A percentile compares a stretch with the other conserved stretches of the same genome.
These are phyloP conservation scores for Xylaria bambusicola DNA, from an alignment of 495 filamentous ascomycete species.

Conservation along the genomic window DNA sequence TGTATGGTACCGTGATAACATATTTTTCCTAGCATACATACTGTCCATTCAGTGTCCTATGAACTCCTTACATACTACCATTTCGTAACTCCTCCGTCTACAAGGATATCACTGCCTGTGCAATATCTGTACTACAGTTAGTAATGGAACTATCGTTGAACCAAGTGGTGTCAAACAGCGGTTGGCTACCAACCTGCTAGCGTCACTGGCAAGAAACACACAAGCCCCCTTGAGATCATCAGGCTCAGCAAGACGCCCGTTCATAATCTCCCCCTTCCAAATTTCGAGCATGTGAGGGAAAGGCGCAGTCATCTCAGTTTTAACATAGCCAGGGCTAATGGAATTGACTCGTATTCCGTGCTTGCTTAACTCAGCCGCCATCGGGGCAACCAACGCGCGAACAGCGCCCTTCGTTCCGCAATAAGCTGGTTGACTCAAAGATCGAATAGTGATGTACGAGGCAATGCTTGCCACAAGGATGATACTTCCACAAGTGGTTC, in stretches of 20 bases:
- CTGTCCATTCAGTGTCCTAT: too few relatives aligned
- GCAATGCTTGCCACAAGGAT: constrained; percentile 59
- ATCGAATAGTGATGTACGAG: constrained; percentile 4
- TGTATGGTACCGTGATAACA: too few relatives aligned
- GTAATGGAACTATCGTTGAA: neutral
- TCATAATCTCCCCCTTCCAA: constrained; percentile 35
- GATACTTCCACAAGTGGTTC: constrained; percentile 61
- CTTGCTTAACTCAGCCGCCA: constrained; percentile 70
- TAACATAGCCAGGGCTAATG: constrained; percentile 27
- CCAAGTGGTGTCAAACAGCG: neutral
- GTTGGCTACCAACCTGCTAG: constrained; percentile 57
- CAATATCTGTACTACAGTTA: constrained; percentile 4
- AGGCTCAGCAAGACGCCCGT: constrained; percentile 15
- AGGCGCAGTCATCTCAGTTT: constrained; percentile 16
- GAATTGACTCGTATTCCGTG: constrained; percentile 65
- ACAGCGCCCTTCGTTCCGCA: constrained; percentile 64
- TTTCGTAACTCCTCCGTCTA: constrained; percentile 49
- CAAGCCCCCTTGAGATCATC: constrained; percentile 13
- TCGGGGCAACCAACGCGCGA: constrained; percentile 39
- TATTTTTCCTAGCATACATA: too few relatives aligned
- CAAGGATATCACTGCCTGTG: constrained; percentile 60
- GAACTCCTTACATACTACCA: constrained; percentile 10
- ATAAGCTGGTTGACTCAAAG: constrained; percentile 58
- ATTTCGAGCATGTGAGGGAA: constrained; percentile 12
- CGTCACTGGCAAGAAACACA: constrained; percentile 62